phyloP scores from a whole-genome alignment of 495 filamentous ascomycete genomes.

The Hyphodiscus hymeniophilus region DNA sequence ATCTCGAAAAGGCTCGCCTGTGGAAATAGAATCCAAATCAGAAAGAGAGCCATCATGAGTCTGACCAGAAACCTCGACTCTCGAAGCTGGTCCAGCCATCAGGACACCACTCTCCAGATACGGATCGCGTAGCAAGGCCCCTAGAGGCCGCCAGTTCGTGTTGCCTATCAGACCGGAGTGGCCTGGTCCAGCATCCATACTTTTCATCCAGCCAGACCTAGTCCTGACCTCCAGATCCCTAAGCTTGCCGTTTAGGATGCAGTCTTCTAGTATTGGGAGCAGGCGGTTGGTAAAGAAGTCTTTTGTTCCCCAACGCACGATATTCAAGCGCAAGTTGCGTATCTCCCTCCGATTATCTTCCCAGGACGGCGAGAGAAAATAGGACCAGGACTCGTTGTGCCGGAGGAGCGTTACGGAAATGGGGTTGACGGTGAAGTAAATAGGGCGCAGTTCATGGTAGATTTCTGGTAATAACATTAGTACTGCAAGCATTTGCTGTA shows the following conservation, averaged over 20 bases:
- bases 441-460: constrained; percentile 18
- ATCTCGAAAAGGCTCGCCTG: no score
- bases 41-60: no score
- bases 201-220: not conserved
- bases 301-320: constrained; percentile 18
- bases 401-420: constrained; percentile 11
- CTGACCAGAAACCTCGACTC: no score
- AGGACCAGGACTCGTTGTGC: constrained; percentile 6
- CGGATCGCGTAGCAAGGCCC: constrained; percentile 22
- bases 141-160: constrained; percentile 13
- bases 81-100: not conserved
- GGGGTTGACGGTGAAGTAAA: constrained; percentile 17
- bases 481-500: no score
- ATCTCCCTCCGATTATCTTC: constrained; percentile 8
- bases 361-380: constrained; percentile 9
- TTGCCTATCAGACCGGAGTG: not conserved
- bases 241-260: constrained; percentile 19
- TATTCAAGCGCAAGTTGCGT: constrained; percentile 1
- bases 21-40: no score
- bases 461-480: no score
- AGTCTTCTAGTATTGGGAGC: constrained; percentile 15
- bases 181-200: not conserved
- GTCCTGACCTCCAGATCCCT: constrained; percentile 14
- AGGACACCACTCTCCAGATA: constrained; percentile 21
- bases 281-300: constrained; percentile 14